Evolutionary conservation across 805 yeast genomes (phyloP).

Genomic region (Ogataea haglerorum): DNA sequence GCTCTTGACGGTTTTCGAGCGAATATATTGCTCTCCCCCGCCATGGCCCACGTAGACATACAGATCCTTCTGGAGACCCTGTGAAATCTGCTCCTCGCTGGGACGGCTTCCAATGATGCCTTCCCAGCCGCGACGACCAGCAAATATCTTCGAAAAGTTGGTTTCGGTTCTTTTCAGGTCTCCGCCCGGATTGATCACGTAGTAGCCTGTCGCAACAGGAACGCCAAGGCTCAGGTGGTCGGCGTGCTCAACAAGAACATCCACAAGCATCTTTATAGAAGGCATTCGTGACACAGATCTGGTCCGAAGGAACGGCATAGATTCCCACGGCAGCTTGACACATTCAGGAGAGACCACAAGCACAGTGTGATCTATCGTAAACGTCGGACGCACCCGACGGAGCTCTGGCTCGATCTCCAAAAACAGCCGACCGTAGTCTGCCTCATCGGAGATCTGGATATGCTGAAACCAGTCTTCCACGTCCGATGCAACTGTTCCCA

Average conservation of each 20-base stretch:
- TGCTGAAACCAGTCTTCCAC: slow-evolving; percentile 65
- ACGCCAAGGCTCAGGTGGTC: slow-evolving; percentile 17
- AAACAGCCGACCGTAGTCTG: slow-evolving; percentile 55
- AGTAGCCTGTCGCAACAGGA: slow-evolving; percentile 41
- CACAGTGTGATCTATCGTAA: slow-evolving; percentile 48
- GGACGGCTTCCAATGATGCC: slow-evolving; percentile 60
- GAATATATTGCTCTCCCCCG: slow-evolving; percentile 84
- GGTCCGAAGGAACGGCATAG: slow-evolving; percentile 51
- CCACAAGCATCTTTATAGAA: slow-evolving; percentile 46
- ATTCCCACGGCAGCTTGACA: slow-evolving; percentile 88
- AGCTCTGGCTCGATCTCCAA: slow-evolving; percentile 49
- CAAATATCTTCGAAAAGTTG: slow-evolving; percentile 46
- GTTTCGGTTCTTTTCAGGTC: slow-evolving; percentile 70
- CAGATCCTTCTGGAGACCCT: slow-evolving; percentile 44
- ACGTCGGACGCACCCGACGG: slow-evolving; percentile 25
- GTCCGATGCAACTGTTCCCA: slow-evolving; percentile 30
- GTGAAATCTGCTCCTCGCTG: slow-evolving; percentile 46
- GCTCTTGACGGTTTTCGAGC: slow-evolving; percentile 49
- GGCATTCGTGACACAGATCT: slow-evolving; percentile 75
- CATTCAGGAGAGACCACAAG: slow-evolving; percentile 66
- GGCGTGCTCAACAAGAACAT: slow-evolving; percentile 31
- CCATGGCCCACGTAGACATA: slow-evolving; percentile 92
- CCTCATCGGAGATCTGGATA: slow-evolving; percentile 63
- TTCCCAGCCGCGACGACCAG: slow-evolving; percentile 40
- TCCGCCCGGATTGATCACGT: slow-evolving; percentile 77